Evolutionary conservation across 805 yeast genomes (phyloP).

Genomic region (Hanseniaspora lindneri): DNA sequence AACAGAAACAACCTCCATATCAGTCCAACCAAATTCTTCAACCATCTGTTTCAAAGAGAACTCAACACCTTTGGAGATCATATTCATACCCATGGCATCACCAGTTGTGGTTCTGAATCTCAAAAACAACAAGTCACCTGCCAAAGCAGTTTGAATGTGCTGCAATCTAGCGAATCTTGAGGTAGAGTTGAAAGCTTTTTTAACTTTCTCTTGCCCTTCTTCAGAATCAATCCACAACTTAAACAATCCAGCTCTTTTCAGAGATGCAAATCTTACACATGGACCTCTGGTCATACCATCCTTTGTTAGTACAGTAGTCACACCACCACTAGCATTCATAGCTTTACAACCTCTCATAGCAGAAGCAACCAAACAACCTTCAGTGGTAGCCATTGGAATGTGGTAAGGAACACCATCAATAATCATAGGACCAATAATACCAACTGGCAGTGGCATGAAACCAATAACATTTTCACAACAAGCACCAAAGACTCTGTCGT

Average conservation of each 20-base stretch:
- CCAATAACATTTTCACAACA: conserved; percentile 99
- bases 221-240: conserved; percentile 92
- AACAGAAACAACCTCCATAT: conserved; percentile 83
- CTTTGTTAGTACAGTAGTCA: conserved; percentile 73
- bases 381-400: conserved; percentile 98
- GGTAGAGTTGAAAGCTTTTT: conserved; percentile 88
- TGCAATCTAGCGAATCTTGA: conserved; percentile 94
- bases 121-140: conserved; percentile 78
- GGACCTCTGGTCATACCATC: conserved; percentile 99
- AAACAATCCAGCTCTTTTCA: conserved; percentile 84
- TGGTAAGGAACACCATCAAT: conserved; percentile 82
- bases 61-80: conserved; percentile 98
- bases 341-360: conserved; percentile 99
- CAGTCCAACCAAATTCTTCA: conserved; percentile 81
- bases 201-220: conserved; percentile 73
- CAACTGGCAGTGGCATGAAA: conserved; percentile 90
- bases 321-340: conserved; percentile 94
- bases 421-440: conserved; percentile 92
- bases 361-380: conserved; percentile 96
- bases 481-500: conserved; percentile 93
- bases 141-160: conserved; percentile 82
- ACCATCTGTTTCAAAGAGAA: conserved; percentile 71
- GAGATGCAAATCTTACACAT: conserved; percentile 76
- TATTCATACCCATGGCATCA: conserved; percentile 99
- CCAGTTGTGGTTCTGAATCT: conserved; percentile 98